These are phyloP conservation scores for Conringia planisiliqua DNA, from an alignment of 345 rosid species.

Conservation along the genomic window DNA sequence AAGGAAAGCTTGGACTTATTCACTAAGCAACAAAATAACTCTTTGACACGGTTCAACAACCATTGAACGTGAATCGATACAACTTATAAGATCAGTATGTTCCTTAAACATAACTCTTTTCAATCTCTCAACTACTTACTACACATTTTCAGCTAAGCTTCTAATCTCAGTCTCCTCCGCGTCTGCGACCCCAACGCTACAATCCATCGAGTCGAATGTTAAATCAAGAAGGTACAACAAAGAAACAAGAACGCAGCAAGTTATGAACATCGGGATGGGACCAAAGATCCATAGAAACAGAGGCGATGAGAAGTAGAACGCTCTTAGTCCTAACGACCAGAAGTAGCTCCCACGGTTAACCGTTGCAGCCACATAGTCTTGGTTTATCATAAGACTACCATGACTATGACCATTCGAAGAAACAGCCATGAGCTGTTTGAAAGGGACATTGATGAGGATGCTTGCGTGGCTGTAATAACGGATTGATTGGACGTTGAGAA, in stretches of 20 bases:
- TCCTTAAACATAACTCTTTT: neutral
- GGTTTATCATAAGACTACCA: constrained; percentile 39
- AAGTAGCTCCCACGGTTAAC: constrained; percentile 82
- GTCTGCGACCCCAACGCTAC: constrained; percentile 35
- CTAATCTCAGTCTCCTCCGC: constrained; percentile 25
- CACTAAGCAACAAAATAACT: neutral
- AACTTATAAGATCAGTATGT: neutral
- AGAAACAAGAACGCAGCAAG: constrained; percentile 55
- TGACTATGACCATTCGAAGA: constrained; percentile 32
- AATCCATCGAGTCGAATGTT: constrained; percentile 46
- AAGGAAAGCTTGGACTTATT: constrained; percentile 14
- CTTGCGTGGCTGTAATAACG: constrained; percentile 93
- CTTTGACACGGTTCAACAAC: constrained; percentile 27
- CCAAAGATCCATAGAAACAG: constrained; percentile 89
- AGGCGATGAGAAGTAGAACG: constrained; percentile 87
- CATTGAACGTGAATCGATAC: constrained; percentile 32
- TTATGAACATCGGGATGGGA: constrained; percentile 66
- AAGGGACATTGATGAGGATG: constrained; percentile 73
- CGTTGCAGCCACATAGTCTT: constrained; percentile 60
- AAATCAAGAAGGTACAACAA: constrained; percentile 67
- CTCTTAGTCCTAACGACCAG: constrained; percentile 87
- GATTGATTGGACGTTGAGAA: constrained; percentile 66
- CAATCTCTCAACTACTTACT: constrained; percentile 7
- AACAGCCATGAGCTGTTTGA: constrained; percentile 39
- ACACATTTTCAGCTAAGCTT: constrained; percentile 30